Evolutionary conservation across 2,329 filamentous ascomycete genomes (phyloP).

Genomic region (Penicillium sp.): DNA sequence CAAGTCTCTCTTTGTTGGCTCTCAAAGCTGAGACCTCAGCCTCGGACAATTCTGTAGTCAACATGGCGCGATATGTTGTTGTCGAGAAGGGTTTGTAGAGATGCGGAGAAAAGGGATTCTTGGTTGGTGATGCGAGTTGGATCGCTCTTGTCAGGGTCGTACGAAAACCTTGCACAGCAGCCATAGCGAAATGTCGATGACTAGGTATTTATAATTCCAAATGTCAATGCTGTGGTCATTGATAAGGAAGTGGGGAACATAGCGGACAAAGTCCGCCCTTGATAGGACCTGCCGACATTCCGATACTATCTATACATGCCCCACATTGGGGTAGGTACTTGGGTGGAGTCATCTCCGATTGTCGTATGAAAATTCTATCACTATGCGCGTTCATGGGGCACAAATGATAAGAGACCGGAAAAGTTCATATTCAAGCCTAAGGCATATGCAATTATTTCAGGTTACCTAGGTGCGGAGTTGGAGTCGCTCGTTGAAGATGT

Average conservation of each 20-base stretch:
- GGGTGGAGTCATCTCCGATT: neutral
- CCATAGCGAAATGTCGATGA: constrained; percentile 1
- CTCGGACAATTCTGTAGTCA: constrained; percentile 49
- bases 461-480: too few species aligned
- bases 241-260: constrained; percentile 19
- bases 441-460: too few species aligned
- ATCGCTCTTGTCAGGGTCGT: neutral
- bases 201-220: constrained; percentile 10
- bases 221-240: neutral
- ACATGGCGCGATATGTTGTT: constrained; percentile 28
- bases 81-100: constrained; percentile 12
- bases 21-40: constrained; percentile 54
- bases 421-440: too few species aligned
- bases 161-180: neutral
- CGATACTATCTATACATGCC: neutral
- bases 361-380: too few species aligned
- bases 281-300: neutral
- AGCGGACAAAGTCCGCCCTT: constrained; percentile 17
- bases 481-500: too few species aligned
- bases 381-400: too few species aligned
- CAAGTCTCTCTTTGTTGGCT: constrained; percentile 60
- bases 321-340: neutral
- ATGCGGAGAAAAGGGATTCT: neutral
- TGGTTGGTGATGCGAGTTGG: neutral
- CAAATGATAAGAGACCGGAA: too few species aligned